phyloP scores from a whole-genome alignment of 495 filamentous ascomycete species.

The Tuber magnatum region DNA sequence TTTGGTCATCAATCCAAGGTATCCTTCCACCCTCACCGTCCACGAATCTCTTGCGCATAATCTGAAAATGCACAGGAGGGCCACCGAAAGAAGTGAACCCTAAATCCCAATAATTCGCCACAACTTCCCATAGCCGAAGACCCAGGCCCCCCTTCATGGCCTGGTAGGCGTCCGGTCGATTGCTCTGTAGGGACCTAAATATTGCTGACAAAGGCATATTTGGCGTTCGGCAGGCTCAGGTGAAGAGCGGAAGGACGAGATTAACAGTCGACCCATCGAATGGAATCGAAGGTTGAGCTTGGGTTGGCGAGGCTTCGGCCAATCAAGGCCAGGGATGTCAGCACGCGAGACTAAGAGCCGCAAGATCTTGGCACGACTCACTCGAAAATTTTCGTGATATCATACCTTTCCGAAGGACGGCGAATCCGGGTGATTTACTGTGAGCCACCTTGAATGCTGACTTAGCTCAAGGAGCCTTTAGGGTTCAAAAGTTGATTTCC shows the following conservation, averaged over 20 bases:
- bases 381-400: neutral
- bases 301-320: neutral
- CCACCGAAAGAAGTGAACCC: conserved; percentile 59
- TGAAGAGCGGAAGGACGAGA: neutral
- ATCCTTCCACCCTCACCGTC: conserved; percentile 40
- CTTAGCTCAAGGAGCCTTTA: neutral
- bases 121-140: conserved; percentile 19
- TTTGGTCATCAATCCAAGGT: conserved; percentile 68
- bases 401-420: neutral
- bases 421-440: neutral
- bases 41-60: conserved; percentile 60
- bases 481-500: neutral
- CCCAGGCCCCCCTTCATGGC: conserved; percentile 18
- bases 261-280: neutral
- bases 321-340: neutral
- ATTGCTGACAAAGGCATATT: conserved; percentile 24
- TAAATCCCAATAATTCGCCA: conserved; percentile 49
- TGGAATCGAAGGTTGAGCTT: too few relatives aligned
- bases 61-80: conserved; percentile 56
- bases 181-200: conserved; percentile 14
- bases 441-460: neutral
- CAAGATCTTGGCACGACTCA: neutral
- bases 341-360: neutral
- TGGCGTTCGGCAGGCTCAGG: neutral
- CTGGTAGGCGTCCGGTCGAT: conserved; percentile 17